Evolutionary conservation across 306 rosid species (phyloP).

Genomic region (Malus sieversii): DNA sequence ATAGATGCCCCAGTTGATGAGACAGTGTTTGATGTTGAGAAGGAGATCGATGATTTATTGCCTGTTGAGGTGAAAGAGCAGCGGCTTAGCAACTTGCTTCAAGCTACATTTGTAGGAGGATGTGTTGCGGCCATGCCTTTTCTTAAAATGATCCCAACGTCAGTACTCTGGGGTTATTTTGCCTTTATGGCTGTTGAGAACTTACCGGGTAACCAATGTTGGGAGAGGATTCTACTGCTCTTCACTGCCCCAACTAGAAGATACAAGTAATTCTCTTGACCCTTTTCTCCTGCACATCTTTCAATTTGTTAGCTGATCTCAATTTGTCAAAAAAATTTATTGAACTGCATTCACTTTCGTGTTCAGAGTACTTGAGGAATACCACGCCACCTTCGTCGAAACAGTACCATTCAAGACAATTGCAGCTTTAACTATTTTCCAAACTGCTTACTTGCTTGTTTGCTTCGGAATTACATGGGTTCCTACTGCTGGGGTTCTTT

Average conservation of each 20-base stretch:
- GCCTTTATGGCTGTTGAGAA: constrained; percentile 86
- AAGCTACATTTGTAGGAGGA: constrained; percentile 61
- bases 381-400: constrained; percentile 60
- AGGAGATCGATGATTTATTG: constrained; percentile 63
- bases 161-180: constrained; percentile 79
- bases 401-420: constrained; percentile 72
- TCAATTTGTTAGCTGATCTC: background rate
- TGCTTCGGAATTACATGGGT: constrained; percentile 81
- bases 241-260: constrained; percentile 66
- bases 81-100: constrained; percentile 76
- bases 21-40: constrained; percentile 56
- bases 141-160: constrained; percentile 69
- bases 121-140: constrained; percentile 80
- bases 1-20: constrained; percentile 48
- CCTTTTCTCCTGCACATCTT: background rate
- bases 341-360: constrained; percentile 10
- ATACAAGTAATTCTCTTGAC: constrained; percentile 47
- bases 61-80: constrained; percentile 85
- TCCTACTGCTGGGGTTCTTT: constrained; percentile 69
- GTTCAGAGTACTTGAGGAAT: constrained; percentile 49
- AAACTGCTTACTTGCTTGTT: constrained; percentile 58
- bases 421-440: constrained; percentile 56
- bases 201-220: constrained; percentile 76
- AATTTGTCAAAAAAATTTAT: background rate
- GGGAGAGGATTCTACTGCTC: constrained; percentile 67